phyloP scores from a whole-genome alignment of 2,329 filamentous ascomycete species.

The Pseudogymnoascus sp. region DNA sequence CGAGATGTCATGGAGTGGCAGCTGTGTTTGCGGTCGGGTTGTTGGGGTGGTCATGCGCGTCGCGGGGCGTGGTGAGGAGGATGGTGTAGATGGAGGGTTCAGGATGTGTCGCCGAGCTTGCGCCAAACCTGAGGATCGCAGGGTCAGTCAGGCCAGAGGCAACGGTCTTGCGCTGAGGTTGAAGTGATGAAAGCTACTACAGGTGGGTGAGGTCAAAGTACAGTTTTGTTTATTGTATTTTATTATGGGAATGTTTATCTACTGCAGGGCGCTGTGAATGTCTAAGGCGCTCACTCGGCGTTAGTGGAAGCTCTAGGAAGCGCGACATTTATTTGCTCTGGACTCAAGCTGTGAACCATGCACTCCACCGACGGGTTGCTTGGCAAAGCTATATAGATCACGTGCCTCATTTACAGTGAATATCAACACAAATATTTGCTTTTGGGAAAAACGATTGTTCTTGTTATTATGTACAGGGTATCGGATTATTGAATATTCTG shows the following conservation, averaged over 20 bases:
- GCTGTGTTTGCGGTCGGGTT: background rate
- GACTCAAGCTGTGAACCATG: conserved; percentile 1
- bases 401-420: background rate
- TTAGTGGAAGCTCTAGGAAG: conserved; percentile 4
- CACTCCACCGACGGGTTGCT: background rate
- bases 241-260: conserved; percentile 5
- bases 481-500: background rate
- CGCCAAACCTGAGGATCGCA: conserved; percentile 9
- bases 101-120: background rate
- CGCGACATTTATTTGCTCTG: conserved; percentile 7
- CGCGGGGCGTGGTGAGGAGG: background rate
- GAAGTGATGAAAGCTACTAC: background rate
- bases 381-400: conserved; percentile 1
- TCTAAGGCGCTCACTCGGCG: background rate
- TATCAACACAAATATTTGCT: background rate
- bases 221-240: background rate
- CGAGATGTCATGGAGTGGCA: background rate
- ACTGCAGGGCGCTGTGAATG: conserved; percentile 3
- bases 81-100: background rate
- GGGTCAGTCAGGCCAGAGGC: background rate
- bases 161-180: background rate
- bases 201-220: background rate
- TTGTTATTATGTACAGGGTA: conserved; percentile 7
- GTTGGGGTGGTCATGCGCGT: conserved; percentile 4
- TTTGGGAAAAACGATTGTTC: background rate